Base-by-base conservation (phyloP, 2,329 filamentous ascomycete species). In the Apiospora saccharicola region DNA sequence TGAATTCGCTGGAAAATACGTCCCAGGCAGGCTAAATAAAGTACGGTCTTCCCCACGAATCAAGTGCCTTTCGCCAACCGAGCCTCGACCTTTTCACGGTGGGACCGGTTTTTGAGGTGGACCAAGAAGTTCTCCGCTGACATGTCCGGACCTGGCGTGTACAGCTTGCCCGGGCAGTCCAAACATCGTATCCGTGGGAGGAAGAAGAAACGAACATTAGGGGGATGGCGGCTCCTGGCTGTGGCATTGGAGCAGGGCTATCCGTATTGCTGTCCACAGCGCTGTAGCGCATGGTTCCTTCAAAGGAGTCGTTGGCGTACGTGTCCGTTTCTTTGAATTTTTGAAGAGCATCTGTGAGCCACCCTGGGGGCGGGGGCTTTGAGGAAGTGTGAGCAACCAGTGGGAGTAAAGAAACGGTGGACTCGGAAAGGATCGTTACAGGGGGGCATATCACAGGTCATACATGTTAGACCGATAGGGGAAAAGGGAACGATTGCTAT, bases 131-230 rank as follows among this genome's bases (percentile, higher is more conserved):
- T 97, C 67, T 92, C 92, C 6, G 96, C 93, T 2, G 94, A 95
- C 80, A 89, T 93, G 34, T 92, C 94, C 0, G 95, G 94, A 0
- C 95, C 94, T 0, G 95, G 94, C 0, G 95, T 98, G 82, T 99
- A 99, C 14, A 98, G 86, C 82, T 98, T 98, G 43, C 94, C 94
- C 0, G 94, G 94, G 80, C 96, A 98, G 81, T 99, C 96, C 67
- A 92, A 90, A 81, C 96, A 99, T 72, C 94, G 89, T 75, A 99
- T 98, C 69, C 96, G 89, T 12, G 96, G 96, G 69, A 98, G 86
- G 83, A 93, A 98, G 83, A 93, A 93, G 77, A 92, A 94, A 78
- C 92, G 93, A 74, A 94, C 86, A 74, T 92, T 89, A 73, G 87
- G 85, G 71, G 91, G 12, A 88, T 84, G 22, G 87, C 85, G 64